Evolutionary conservation across 2,329 filamentous ascomycete genomes (phyloP), one percentile per base, ranked within the genome.

Genomic region (Epichloe coenophiala): DNA sequence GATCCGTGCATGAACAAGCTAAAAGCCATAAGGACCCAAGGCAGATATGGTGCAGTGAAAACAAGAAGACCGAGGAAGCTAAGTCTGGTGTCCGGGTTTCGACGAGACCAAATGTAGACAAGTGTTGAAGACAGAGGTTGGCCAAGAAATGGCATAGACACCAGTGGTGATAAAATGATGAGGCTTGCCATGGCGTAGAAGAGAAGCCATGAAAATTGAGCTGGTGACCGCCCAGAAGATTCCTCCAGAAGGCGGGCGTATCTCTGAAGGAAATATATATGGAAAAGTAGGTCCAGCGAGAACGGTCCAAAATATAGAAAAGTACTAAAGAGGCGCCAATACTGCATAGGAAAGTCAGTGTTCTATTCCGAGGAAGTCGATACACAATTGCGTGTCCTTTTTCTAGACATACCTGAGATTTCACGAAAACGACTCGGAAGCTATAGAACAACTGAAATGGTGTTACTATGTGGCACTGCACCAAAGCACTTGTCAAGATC

Each of bases 381-480:
- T 19, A 6, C 3, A 63, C 2, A 21, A 19, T 42, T 47, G 36
- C 23, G 12, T 6, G 17, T 43, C 15, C 19, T 31, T 17, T 13
- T 35, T 12, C 11, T 9, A n/a, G 13, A 45, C 79, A 55, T 69
- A 95, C 90, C 80, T 97, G 90, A 56, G 85, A 86, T 70, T 95
- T 95, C 56, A 84, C 73, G 64, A 95, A 96, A 52, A 97, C 93
- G 7, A 90, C 83, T 47, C 88, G 81, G 62, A 91, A 93, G 71
- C 89, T 96, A 73, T 96, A 97, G 71, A 97, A 98, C 31, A 98
- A 80, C 70, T 97, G 90, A 63, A 94, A 96, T 8, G 90, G 88
- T 15, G 86, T 93, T 56, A 97, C 73, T 65, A 97, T 83, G 61
- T 94, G 83, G 69, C 89, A 97, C 68, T 97, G 93, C 5, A 97